A percentile compares a stretch with the other conserved stretches of the same genome.
Evolutionary conservation across 139 green algal species (phyloP).

Genomic region (Chlamydomonas asymmetrica): DNA sequence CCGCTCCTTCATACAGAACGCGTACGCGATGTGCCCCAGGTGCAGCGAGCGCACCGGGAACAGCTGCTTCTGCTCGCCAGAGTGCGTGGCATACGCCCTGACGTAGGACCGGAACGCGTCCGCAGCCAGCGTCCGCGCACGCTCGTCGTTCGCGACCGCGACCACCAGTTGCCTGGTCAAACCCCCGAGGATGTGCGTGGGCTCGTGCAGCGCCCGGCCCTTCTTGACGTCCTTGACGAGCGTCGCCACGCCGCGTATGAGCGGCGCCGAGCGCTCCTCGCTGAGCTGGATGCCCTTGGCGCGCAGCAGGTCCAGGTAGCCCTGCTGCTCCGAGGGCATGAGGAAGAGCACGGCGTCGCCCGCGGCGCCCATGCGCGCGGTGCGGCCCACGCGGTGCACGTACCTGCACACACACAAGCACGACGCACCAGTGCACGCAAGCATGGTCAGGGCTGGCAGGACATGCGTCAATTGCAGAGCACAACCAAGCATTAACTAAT

Average conservation of each 20-base stretch:
- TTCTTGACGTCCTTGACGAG: too few relatives aligned
- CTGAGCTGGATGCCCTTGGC: slow-evolving; percentile 48
- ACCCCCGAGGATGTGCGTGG: too few relatives aligned
- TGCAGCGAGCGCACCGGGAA: slow-evolving; percentile 88
- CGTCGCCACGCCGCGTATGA: too few relatives aligned
- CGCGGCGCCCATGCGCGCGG: slow-evolving; percentile 78
- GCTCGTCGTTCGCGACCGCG: slow-evolving; percentile 38
- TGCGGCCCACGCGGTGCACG: slow-evolving; percentile 87
- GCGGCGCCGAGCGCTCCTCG: slow-evolving; percentile 15
- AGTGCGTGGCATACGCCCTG: slow-evolving; percentile 84
- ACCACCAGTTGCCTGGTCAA: slow-evolving; percentile 52
- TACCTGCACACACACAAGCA: too few relatives aligned
- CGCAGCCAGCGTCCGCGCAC: slow-evolving; percentile 51
- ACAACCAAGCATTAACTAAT: too few relatives aligned
- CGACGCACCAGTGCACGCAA: too few relatives aligned
- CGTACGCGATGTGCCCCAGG: slow-evolving; percentile 90
- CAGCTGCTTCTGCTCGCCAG: slow-evolving; percentile 32
- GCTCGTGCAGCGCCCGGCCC: too few relatives aligned
- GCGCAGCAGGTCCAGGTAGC: slow-evolving; percentile 79
- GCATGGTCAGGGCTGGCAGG: too few relatives aligned
- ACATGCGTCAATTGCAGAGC: too few relatives aligned
- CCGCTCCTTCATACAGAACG: slow-evolving; percentile 77
- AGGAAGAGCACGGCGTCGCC: slow-evolving; percentile 89
- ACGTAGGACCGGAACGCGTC: slow-evolving; percentile 88
- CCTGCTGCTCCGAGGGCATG: slow-evolving; percentile 76